Conservation (phyloP, 768 basidiomycete species). For the Cyathus striatus region DNA sequence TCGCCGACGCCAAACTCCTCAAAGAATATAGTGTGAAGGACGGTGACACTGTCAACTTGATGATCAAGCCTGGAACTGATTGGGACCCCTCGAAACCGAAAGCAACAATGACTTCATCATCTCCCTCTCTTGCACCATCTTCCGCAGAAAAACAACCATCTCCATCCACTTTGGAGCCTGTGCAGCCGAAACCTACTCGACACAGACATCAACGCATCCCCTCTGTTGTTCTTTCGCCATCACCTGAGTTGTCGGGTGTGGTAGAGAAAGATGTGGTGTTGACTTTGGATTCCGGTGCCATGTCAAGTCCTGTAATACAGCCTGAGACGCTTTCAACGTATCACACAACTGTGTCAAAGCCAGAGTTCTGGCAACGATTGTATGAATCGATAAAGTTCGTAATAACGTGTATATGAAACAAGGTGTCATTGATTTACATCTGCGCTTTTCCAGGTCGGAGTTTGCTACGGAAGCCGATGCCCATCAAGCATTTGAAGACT, state of each 20-base stretch:
- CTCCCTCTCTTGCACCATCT: slow-evolving; percentile 15
- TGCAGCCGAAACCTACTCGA: slow-evolving; percentile 16
- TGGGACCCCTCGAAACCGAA: slow-evolving; percentile 44
- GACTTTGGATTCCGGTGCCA: slow-evolving; percentile 50
- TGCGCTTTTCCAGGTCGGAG: slow-evolving; percentile 38
- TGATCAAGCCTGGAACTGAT: slow-evolving; percentile 73
- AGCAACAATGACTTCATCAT: not conserved
- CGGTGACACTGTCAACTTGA: slow-evolving; percentile 79
- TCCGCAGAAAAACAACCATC: slow-evolving; percentile 13
- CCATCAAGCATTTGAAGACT: slow-evolving; percentile 77
- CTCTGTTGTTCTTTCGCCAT: slow-evolving; percentile 74
- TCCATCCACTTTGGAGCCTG: slow-evolving; percentile 17
- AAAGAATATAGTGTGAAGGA: slow-evolving; percentile 85
- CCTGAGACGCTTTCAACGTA: slow-evolving; percentile 50
- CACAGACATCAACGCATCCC: slow-evolving; percentile 63
- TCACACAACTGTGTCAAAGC: slow-evolving; percentile 65
- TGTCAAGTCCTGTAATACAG: slow-evolving; percentile 32
- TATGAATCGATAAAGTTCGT: slow-evolving; percentile 59
- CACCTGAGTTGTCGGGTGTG: slow-evolving; percentile 28
- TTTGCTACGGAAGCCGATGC: slow-evolving; percentile 63
- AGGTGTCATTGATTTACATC: not conserved
- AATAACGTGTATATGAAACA: not conserved
- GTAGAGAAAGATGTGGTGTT: slow-evolving; percentile 63
- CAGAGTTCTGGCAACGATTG: slow-evolving; percentile 76
- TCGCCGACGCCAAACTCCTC: slow-evolving; percentile 83